Evolutionary conservation across 1,284 basidiomycete species (phyloP).

Genomic region (Apiotrichum laibachii): DNA sequence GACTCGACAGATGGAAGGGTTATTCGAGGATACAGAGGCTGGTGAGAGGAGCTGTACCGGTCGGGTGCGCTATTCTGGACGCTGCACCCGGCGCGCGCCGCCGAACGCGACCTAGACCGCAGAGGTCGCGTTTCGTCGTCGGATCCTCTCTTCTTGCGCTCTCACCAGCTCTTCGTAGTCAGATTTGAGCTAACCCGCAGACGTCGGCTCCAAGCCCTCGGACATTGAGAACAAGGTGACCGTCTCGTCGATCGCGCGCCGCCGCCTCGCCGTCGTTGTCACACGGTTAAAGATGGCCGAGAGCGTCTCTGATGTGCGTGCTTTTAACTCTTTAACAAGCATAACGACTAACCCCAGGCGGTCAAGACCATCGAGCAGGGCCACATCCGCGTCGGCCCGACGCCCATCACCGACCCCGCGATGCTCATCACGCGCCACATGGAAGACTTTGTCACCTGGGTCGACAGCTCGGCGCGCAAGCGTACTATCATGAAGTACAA

Average conservation of each 20-base stretch:
- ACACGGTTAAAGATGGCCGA: slow-evolving; percentile 93
- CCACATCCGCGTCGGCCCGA: slow-evolving; percentile 93
- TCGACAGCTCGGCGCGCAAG: slow-evolving; percentile 96
- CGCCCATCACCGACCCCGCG: slow-evolving; percentile 93
- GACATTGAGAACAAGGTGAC: slow-evolving; percentile 94
- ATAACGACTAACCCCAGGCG: slow-evolving; percentile 61
- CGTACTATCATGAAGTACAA: slow-evolving; percentile 94
- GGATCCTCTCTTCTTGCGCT: too few relatives aligned
- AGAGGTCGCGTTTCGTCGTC: too few relatives aligned
- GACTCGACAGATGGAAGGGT: too few relatives aligned
- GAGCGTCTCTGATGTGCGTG: slow-evolving; percentile 84
- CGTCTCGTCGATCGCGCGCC: slow-evolving; percentile 87
- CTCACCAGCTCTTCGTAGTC: too few relatives aligned
- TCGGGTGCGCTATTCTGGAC: too few relatives aligned
- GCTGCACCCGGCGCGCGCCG: too few relatives aligned
- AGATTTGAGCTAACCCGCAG: slow-evolving; percentile 23
- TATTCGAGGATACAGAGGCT: too few relatives aligned
- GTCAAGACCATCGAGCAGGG: slow-evolving; percentile 98
- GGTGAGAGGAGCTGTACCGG: too few relatives aligned
- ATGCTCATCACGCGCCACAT: slow-evolving; percentile 95
- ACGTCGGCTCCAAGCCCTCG: slow-evolving; percentile 68
- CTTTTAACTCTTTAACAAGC: too few relatives aligned
- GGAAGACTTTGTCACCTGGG: slow-evolving; percentile 99
- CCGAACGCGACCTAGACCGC: too few relatives aligned
- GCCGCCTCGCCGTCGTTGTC: slow-evolving; percentile 89